Evolutionary conservation across 192 early-diverging fungal genomes (phyloP), one percentile per base, ranked within the genome.

Genomic region (Chytriomyces sp.): DNA sequence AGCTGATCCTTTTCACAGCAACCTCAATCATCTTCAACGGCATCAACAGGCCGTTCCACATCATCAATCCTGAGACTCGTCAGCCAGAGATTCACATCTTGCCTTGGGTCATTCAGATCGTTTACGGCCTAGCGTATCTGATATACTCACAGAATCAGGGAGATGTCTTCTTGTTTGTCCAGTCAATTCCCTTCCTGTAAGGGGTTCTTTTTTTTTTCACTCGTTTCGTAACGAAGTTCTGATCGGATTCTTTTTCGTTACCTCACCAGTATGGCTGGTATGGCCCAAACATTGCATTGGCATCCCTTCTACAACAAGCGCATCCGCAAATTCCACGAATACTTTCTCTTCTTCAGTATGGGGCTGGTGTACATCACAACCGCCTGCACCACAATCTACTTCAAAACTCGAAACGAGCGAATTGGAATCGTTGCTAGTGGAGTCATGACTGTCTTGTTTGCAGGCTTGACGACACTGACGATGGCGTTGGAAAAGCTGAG

Each of bases 281-380:
- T 78, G 18, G 16, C 69, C 23, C 69, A 64, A 44, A 72, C 77
- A 10, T 62, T 78, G 10, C 77, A 78, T 24, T 78, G 77, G 77
- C 77, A 78, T 60, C 77, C 77, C 6, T 78, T 71, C 69, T 69
- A 71, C 61, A 65, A 69, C 68, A 78, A 78, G 63, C 6, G 63
- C 6, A 60, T 78, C 35, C 67, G 77, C 24, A 45, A 45, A n/a
- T 44, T 69, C 61, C 77, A 78, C 48, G 77, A 78, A 46, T 71
- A 69, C 69, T n/a, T 69, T 8, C 57, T 78, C 0, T 71, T 67
- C 45, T 24, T 78, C 47, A 18, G 18, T 5, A 43, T 78, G 16
- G 18, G 28, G 18, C 11, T 78, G 35, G 18, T 72, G 60, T 48
- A 65, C 47, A 63, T 78, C 50, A 47, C 47, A 5, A 78, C 76